These are phyloP conservation scores for Polyplosphaeria fusca DNA, from an alignment of 495 filamentous ascomycete species.

Conservation along the genomic window DNA sequence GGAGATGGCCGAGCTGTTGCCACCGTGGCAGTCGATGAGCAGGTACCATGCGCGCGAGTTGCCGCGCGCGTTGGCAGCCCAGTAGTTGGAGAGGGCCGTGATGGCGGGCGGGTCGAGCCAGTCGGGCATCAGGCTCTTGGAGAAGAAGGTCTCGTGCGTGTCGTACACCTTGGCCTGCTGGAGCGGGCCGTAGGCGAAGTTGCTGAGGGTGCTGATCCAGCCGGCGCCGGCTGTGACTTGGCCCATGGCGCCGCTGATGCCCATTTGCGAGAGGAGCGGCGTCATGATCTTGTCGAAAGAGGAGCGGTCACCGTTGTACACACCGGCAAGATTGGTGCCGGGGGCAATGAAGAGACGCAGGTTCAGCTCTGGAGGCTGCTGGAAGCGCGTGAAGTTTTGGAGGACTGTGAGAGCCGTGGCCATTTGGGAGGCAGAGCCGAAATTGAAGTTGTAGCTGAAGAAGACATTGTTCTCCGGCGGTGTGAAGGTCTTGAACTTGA, in stretches of 20 bases:
- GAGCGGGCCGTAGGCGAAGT: constrained; percentile 18
- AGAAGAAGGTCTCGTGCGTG: constrained; percentile 49
- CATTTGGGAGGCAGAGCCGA: constrained; percentile 2
- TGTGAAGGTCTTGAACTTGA: constrained; percentile 56
- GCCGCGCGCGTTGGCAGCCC: constrained; percentile 6
- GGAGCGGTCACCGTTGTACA: constrained; percentile 27
- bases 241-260: constrained; percentile 2
- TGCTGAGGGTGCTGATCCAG: constrained; percentile 23
- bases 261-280: constrained; percentile 20
- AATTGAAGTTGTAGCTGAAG: constrained; percentile 15
- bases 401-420: constrained; percentile 4
- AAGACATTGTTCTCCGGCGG: constrained; percentile 44
- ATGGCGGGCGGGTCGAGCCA: constrained; percentile 39
- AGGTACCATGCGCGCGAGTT: constrained; percentile 11
- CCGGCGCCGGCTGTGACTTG: constrained; percentile 6
- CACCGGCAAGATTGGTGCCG: constrained; percentile 9
- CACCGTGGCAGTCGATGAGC: constrained; percentile 19
- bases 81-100: constrained; percentile 49
- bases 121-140: constrained; percentile 42
- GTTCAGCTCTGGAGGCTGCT: constrained; percentile 25
- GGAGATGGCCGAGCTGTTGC: constrained; percentile 8
- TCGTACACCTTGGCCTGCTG: constrained; percentile 11
- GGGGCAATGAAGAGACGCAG: constrained; percentile 19
- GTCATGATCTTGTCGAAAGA: constrained; percentile 22
- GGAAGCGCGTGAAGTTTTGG: constrained; percentile 19